A percentile compares a stretch with the other conserved stretches of the same genome.
These are phyloP conservation scores for Mycena sanguinolenta DNA, from an alignment of 768 basidiomycete species.

Conservation along the genomic window DNA sequence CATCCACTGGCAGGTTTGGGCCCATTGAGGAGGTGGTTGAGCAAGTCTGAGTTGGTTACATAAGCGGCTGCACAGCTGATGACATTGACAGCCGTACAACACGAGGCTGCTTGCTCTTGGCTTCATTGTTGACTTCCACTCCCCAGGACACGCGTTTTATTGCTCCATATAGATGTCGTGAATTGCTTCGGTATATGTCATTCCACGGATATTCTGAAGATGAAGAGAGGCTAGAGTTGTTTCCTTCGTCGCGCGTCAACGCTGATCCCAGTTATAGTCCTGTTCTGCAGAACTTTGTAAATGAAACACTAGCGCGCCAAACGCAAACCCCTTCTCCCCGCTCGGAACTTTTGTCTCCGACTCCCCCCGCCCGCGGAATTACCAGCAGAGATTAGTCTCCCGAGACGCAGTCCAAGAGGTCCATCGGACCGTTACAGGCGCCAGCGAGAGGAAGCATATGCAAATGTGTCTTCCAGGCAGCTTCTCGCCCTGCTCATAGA, in stretches of 20 bases:
- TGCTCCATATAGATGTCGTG: slow-evolving; percentile 12
- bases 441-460: slow-evolving; percentile 50
- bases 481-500: slow-evolving; percentile 51
- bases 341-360: slow-evolving; percentile 34
- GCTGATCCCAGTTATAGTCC: slow-evolving; percentile 18
- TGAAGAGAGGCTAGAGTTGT: slow-evolving; percentile 27
- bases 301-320: slow-evolving; percentile 34
- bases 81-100: no score
- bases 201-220: slow-evolving; percentile 31
- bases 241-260: neutral
- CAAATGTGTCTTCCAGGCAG: slow-evolving; percentile 44
- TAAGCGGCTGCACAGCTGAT: neutral
- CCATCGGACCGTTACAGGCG: slow-evolving; percentile 49
- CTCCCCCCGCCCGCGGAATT: slow-evolving; percentile 12
- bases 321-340: slow-evolving; percentile 39
- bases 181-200: slow-evolving; percentile 10
- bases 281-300: slow-evolving; percentile 21
- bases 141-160: slow-evolving; percentile 21
- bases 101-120: neutral
- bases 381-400: no score
- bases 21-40: no score
- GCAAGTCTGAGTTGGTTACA: no score
- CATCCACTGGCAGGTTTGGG: no score
- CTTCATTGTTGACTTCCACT: neutral
- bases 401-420: slow-evolving; percentile 38